phyloP scores from a whole-genome alignment of 164 flowering plant species.

The Nelumbo lutea region DNA sequence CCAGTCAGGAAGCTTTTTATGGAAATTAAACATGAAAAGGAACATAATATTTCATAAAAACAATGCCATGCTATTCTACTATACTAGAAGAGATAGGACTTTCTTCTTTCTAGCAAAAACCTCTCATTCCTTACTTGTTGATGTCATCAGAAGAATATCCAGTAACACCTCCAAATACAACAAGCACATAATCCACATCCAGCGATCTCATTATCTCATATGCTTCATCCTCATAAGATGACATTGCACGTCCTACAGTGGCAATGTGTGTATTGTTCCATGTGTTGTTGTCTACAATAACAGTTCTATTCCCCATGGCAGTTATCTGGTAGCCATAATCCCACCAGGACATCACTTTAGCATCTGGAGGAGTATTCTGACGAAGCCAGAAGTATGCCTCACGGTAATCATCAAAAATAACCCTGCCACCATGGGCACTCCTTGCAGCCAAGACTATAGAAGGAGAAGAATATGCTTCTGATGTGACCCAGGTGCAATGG shows the following conservation, averaged over 20 bases:
- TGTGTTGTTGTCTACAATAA: slow-evolving; percentile 95
- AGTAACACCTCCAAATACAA: slow-evolving; percentile 98
- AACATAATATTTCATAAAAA: neutral
- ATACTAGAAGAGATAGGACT: neutral
- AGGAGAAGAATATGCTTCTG: slow-evolving; percentile 99
- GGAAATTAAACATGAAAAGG: neutral
- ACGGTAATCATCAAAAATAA: slow-evolving; percentile 96
- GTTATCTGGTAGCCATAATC: slow-evolving; percentile 99
- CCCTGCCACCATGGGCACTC: slow-evolving; percentile 89
- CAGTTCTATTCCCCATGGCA: slow-evolving; percentile 98
- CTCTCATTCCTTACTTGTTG: slow-evolving; percentile 70
- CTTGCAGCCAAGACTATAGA: slow-evolving; percentile 98
- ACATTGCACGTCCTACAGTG: slow-evolving; percentile 99
- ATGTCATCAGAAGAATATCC: slow-evolving; percentile 99
- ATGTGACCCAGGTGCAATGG: slow-evolving; percentile 99
- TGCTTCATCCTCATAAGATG: slow-evolving; percentile 97
- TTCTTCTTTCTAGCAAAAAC: neutral
- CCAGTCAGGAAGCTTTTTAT: neutral
- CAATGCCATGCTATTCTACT: neutral
- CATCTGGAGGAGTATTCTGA: slow-evolving; percentile 95
- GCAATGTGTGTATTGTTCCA: slow-evolving; percentile 99
- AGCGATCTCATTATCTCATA: slow-evolving; percentile 93
- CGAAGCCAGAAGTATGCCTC: slow-evolving; percentile 99
- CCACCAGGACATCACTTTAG: slow-evolving; percentile 99
- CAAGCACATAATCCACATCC: slow-evolving; percentile 93